phyloP scores from a whole-genome alignment of 805 yeast species.

The Suhomyces faveliae region DNA sequence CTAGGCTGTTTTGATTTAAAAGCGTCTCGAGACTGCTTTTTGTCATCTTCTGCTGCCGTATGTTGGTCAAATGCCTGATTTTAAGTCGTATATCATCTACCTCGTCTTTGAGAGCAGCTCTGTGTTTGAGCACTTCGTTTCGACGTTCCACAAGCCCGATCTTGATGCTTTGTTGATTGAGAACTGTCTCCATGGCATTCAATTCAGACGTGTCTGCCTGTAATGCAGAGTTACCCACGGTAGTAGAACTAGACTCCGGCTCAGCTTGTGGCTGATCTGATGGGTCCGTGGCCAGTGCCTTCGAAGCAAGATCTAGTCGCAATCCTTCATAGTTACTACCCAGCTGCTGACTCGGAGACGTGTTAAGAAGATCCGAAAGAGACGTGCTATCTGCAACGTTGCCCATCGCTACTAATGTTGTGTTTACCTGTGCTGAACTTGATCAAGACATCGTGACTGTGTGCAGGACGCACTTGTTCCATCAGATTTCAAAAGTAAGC shows the following conservation, averaged over 20 bases:
- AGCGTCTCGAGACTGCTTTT: slow-evolving; percentile 18
- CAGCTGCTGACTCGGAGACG: slow-evolving; percentile 18
- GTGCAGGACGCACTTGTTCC: neutral
- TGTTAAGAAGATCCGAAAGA: slow-evolving; percentile 24
- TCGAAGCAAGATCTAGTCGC: slow-evolving; percentile 12
- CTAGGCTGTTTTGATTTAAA: slow-evolving; percentile 19
- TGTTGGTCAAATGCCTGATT: slow-evolving; percentile 13
- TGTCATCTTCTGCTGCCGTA: slow-evolving; percentile 10
- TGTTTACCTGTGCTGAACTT: neutral
- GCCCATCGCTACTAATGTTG: slow-evolving; percentile 13
- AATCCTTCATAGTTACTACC: slow-evolving; percentile 3
- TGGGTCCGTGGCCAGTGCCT: neutral
- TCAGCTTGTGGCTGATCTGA: neutral
- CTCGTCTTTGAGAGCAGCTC: slow-evolving; percentile 15
- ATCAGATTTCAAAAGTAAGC: slow-evolving; percentile 3
- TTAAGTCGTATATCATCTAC: slow-evolving; percentile 17
- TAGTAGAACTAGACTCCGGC: neutral
- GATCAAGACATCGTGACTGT: neutral
- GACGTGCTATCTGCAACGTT: slow-evolving; percentile 25
- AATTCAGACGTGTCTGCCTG: slow-evolving; percentile 1
- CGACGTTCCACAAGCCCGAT: slow-evolving; percentile 13
- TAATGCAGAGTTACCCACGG: neutral
- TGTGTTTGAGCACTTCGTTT: slow-evolving; percentile 18
- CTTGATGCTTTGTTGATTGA: slow-evolving; percentile 17
- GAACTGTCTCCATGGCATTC: slow-evolving; percentile 9